Evolutionary conservation across 805 yeast genomes (phyloP).

Genomic region (Sugiyamaella chiloensis): DNA sequence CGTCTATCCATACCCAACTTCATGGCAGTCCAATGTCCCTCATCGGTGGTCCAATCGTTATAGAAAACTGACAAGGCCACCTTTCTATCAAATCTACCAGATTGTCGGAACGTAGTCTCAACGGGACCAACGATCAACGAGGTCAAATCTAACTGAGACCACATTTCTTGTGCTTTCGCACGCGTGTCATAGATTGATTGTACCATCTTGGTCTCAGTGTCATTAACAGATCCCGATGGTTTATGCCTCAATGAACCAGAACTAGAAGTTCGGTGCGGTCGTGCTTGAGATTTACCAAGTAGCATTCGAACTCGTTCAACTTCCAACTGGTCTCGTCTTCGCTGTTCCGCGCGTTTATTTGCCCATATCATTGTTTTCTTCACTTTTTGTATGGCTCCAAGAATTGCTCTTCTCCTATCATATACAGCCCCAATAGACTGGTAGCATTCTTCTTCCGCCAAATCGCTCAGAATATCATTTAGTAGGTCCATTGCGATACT

Average conservation of each 20-base stretch:
- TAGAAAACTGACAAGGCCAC: constrained; percentile 43
- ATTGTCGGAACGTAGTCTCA: constrained; percentile 31
- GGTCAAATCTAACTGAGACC: constrained; percentile 48
- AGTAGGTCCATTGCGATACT: constrained; percentile 51
- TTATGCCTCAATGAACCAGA: constrained; percentile 9
- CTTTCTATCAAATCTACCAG: constrained; percentile 26
- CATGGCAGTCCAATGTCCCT: constrained; percentile 49
- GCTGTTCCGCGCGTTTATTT: constrained; percentile 29
- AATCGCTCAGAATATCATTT: constrained; percentile 44
- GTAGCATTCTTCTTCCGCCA: constrained; percentile 36
- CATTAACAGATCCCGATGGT: constrained; percentile 24
- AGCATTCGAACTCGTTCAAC: constrained; percentile 23
- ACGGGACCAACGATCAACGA: constrained; percentile 33
- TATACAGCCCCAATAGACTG: constrained; percentile 40
- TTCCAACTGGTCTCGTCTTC: constrained; percentile 43
- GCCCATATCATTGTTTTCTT: constrained; percentile 28
- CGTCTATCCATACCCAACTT: constrained; percentile 42
- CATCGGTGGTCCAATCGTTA: constrained; percentile 45
- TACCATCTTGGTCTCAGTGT: constrained; percentile 23
- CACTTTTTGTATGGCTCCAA: constrained; percentile 35
- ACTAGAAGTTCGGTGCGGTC: too few species aligned
- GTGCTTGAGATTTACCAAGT: constrained; percentile 19
- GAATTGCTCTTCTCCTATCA: constrained; percentile 35
- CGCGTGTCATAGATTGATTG: constrained; percentile 32
- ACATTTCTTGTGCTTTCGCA: constrained; percentile 39